Conservation (phyloP, 2,329 filamentous ascomycete species). For the Fusarium illudens region DNA sequence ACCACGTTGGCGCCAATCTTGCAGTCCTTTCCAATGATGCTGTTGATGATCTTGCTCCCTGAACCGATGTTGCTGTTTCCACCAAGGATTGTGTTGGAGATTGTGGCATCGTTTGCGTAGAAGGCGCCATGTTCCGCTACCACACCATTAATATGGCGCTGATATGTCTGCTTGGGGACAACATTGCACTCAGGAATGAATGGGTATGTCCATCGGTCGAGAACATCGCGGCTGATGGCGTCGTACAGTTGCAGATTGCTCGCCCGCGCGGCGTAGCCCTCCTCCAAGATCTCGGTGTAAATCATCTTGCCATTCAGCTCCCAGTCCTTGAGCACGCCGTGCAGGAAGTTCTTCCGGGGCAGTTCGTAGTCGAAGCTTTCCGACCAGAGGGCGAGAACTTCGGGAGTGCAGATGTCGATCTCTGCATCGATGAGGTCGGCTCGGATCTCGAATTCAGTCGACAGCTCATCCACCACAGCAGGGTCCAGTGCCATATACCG, state of each 20-base stretch:
- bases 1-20: slow-evolving; percentile 85
- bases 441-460: slow-evolving; percentile 79
- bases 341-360: slow-evolving; percentile 86
- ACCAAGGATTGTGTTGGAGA: slow-evolving; percentile 79
- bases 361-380: slow-evolving; percentile 98
- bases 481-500: slow-evolving; percentile 78
- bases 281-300: slow-evolving; percentile 83
- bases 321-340: slow-evolving; percentile 94
- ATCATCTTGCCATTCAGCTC: slow-evolving; percentile 98
- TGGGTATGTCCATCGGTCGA: slow-evolving; percentile 87
- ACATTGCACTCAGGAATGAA: slow-evolving; percentile 91
- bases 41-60: slow-evolving; percentile 74
- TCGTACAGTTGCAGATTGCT: slow-evolving; percentile 91
- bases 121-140: slow-evolving; percentile 83
- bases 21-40: slow-evolving; percentile 84
- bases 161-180: slow-evolving; percentile 78
- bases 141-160: slow-evolving; percentile 71
- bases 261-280: slow-evolving; percentile 87
- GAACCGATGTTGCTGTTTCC: slow-evolving; percentile 78
- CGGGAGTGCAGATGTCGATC: slow-evolving; percentile 97
- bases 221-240: slow-evolving; percentile 84
- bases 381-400: slow-evolving; percentile 93
- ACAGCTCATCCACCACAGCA: slow-evolving; percentile 75
- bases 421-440: slow-evolving; percentile 91
- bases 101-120: slow-evolving; percentile 74